Base-by-base conservation (phyloP, 2,329 filamentous ascomycete species). In the Knufia fluminis region DNA sequence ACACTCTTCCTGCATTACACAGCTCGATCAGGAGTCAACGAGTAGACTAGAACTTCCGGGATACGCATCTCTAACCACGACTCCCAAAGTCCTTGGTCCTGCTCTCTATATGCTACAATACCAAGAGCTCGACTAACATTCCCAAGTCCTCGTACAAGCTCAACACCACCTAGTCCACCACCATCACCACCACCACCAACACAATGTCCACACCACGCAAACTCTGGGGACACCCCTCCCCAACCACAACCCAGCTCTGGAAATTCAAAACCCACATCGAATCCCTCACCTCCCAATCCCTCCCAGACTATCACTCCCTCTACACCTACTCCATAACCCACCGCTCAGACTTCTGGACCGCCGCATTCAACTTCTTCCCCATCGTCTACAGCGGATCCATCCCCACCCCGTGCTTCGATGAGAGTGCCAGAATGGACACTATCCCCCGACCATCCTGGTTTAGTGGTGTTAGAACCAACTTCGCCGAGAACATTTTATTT, bases 361-460 rank as follows among this genome's bases (percentile, higher is more conserved):
- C 20, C 31, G 17, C 20, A 35, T 50, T 35, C 56, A 85, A 76
- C 80, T 73, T 72, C 46, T 68, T 76, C 52, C 71, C 75, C 42
- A 68, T 83, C 49, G 80, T 89, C 54, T 72, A 87, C 58, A 72
- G 76, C 31, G 85, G 85, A 24, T 67, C 64, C 3, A 44, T 58
- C 3, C 57, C 56, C 2, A 67, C 65, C 0, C 65, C 61, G 8
- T 79, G 84, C 1, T 81, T 92, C 2, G 85, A 94, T 61, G 82
- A 86, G 59, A 71, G 70, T 0, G 72, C 76, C 1, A 78, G 81
- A 1, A 86, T 94, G 64, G 1, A 76, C 79, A 85, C 2, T n/a
- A 50, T 91, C 3, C 87, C 87, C 0, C 68, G 72, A 35, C n/a
- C n/a, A n/a, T n/a, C n/a, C n/a, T 94, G 87, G 87, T 94, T 92